Evolutionary conservation across 2,329 filamentous ascomycete genomes (phyloP), one percentile per base, ranked within the genome.

Genomic region (Beauveria australis): DNA sequence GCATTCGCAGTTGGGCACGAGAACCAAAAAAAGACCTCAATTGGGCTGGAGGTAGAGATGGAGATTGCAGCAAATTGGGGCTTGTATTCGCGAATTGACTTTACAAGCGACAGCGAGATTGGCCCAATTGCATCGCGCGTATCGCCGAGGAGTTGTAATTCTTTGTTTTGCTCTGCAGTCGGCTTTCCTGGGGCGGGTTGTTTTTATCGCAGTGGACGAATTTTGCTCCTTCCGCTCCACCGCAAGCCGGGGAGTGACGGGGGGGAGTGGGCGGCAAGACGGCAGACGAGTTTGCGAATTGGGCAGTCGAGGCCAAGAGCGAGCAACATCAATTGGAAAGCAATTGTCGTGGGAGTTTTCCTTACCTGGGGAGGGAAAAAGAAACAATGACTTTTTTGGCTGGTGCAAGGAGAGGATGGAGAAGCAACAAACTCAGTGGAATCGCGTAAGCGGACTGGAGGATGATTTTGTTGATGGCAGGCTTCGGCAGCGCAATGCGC

Each of bases 401-500:
- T 60, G 56, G 57, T 53, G 28, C 52, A 60, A 51, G 51, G 62
- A 60, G 59, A 61, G 62, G 59, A 60, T 64, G 64, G 59, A 64
- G 57, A 63, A 65, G 63, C 51, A 51, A 60, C 59, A 61, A 61
- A 46, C 46, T 54, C 59, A 43, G 44, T 55, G 56, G 47, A 61
- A 63, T 61, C 64, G 66, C 66, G 66, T 51, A 63, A 64, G 65
- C 55, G 67, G 66, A 66, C 59, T 64, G 62, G 52, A 53, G 59
- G 60, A 63, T 61, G 65, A 64, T 68, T 68, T 68, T 67, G 67
- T 67, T 64, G 61, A 65, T 62, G 33, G 12, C 33, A 37, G 33
- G 33, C 12, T 14, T 37, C 10, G 5, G 37, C 46, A 61, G 63
- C 58, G 55, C 43, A 56, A 51, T 53, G 47, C 22, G 26, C 40